Percentiles rank a stretch among this genome's conserved stretches.
Evolutionary conservation across 2,329 filamentous ascomycete genomes (phyloP).

Genomic region (Penicillium nordicum): DNA sequence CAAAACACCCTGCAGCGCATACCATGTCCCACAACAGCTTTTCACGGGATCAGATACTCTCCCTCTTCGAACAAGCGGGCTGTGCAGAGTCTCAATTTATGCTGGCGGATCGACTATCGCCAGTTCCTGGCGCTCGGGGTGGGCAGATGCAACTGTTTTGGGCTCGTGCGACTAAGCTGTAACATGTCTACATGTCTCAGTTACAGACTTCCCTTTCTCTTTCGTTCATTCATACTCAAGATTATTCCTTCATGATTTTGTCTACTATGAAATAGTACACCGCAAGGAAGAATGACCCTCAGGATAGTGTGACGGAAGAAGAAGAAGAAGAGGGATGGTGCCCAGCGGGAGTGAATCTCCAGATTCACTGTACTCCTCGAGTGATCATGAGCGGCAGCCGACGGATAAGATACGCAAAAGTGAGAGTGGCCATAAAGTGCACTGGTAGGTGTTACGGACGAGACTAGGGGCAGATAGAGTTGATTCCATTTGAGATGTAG

Average conservation of each 20-base stretch:
- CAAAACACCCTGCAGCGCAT: constrained; percentile 1
- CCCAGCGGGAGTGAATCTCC: too few species aligned
- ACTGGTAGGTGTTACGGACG: too few species aligned
- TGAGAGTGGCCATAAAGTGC: too few species aligned
- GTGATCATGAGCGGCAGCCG: too few species aligned
- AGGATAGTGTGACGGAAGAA: too few species aligned
- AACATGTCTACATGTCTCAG: neutral
- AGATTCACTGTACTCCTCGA: too few species aligned
- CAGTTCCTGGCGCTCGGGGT: neutral
- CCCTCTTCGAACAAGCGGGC: neutral
- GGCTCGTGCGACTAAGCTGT: neutral
- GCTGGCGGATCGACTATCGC: neutral
- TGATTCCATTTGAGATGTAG: too few species aligned
- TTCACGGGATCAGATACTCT: neutral
- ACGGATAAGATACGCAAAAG: too few species aligned
- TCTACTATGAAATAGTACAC: neutral
- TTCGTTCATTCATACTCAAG: neutral
- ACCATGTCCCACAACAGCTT: neutral
- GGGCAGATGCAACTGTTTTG: constrained; percentile 1
- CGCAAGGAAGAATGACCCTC: neutral
- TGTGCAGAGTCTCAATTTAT: neutral
- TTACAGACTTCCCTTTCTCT: neutral
- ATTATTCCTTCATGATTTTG: neutral
- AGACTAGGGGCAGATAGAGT: too few species aligned
- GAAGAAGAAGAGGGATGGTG: neutral